Base-by-base conservation (phyloP, 345 rosid genomes). In the Citrus reticulata region DNA sequence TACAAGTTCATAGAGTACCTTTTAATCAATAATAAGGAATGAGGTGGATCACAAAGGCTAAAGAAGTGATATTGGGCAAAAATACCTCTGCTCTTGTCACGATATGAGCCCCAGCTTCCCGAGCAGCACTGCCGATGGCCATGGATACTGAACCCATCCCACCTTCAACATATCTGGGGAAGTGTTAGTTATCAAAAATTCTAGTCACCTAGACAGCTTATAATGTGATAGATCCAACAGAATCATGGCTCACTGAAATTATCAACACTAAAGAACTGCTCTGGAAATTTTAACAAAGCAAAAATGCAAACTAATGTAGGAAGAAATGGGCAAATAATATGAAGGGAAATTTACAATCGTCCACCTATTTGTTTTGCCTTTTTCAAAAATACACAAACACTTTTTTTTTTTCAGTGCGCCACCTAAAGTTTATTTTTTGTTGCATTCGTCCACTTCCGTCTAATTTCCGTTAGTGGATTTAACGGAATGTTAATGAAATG, bases 61-160 rank as follows among this genome's bases (percentile, higher is more conserved):
- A 35, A 51, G 65, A 9, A 76, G 64, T 35, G 64, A 76, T 32
- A n/a, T 20, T 5, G n/a, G 51, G 55, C 20, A 72, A 34, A 62
- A 24, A 64, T 79, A 95, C 98, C 95, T 90, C 94, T 37, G 91
- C 89, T 75, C 77, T 85, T 75, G 98, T 90, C 64, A 89, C 57
- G 35, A 93, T 93, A 74, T 91, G 90, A 65, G 91, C 97, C 46
- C 98, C 97, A 55, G 95, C 94, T 88, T 93, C 97, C 78, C 70
- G 85, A 77, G 98, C 98, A 85, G 97, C 93, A 78, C 80, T 88
- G 75, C 87, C 81, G 40, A 95, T 92, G 69, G 98, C 89, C 77
- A 81, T 66, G 57, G 98, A 95, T 67, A 93, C 92, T 13, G 91
- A 87, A 29, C 98, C 98, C 98, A 93, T 95, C 68, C 98, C 98